phyloP scores from a whole-genome alignment of 2,329 filamentous ascomycete species.

The Orbilia ellipsospora region DNA sequence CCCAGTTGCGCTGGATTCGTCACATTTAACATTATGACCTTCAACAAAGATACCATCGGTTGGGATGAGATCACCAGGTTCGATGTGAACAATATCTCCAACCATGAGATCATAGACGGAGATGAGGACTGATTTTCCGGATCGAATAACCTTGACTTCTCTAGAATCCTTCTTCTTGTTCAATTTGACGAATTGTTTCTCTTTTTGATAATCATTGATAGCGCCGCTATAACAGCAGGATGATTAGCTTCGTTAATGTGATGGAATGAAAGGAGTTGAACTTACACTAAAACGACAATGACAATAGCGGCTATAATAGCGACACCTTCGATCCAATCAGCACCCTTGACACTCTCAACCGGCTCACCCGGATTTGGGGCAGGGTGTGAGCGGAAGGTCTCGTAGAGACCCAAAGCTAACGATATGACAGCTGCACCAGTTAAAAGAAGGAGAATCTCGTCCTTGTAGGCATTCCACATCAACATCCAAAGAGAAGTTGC shows the following conservation, averaged over 20 bases:
- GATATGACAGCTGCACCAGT: conserved; percentile 76
- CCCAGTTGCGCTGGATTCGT: conserved; percentile 82
- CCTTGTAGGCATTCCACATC: conserved; percentile 77
- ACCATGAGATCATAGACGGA: conserved; percentile 76
- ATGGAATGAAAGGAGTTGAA: background rate
- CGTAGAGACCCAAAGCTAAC: conserved; percentile 75
- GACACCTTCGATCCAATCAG: conserved; percentile 85
- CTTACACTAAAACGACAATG: conserved; percentile 76
- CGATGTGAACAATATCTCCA: conserved; percentile 77
- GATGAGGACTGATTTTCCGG: conserved; percentile 75
- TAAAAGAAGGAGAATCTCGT: conserved; percentile 77
- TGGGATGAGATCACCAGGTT: conserved; percentile 78
- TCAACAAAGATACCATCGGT: conserved; percentile 79
- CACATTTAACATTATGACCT: conserved; percentile 79
- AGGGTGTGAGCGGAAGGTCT: conserved; percentile 65
- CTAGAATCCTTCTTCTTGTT: conserved; percentile 84
- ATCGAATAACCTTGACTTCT: conserved; percentile 76
- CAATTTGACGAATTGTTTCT: conserved; percentile 79
- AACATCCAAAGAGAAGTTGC: conserved; percentile 71
- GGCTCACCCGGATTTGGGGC: conserved; percentile 62
- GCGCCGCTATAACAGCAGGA: conserved; percentile 67
- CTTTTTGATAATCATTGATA: conserved; percentile 82
- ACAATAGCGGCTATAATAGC: conserved; percentile 83
- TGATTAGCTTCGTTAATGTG: conserved; percentile 14
- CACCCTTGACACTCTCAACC: conserved; percentile 58